Conservation (phyloP, 2,329 filamentous ascomycete genomes). For the Davidsoniella virescens region DNA sequence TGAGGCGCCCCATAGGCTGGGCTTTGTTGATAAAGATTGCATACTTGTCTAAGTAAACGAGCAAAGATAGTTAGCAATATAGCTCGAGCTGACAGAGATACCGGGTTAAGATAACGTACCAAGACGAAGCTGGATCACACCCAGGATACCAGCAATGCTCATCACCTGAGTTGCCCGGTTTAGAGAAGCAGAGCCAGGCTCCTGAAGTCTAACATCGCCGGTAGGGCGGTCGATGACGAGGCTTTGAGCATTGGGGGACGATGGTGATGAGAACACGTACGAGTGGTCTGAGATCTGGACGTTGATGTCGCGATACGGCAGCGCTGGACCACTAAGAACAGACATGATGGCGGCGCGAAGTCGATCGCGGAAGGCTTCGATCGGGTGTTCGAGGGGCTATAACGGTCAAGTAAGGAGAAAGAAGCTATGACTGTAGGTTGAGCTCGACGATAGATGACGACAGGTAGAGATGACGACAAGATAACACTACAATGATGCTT, state of each 20-base stretch:
- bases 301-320: slow-evolving; percentile 92
- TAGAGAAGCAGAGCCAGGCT: slow-evolving; percentile 57
- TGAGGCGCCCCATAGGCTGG: slow-evolving; percentile 74
- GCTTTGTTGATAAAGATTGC: slow-evolving; percentile 92
- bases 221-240: slow-evolving; percentile 83
- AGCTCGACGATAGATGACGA: not conserved
- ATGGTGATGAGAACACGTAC: slow-evolving; percentile 94
- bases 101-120: slow-evolving; percentile 36
- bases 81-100: not conserved
- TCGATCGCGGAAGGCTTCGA: not conserved
- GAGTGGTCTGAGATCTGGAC: slow-evolving; percentile 80
- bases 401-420: not conserved
- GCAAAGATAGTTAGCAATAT: not conserved
- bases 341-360: slow-evolving; percentile 20
- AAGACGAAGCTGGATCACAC: slow-evolving; percentile 81
- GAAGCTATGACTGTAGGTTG: not conserved
- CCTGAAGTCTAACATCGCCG: slow-evolving; percentile 72
- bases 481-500: too few species aligned
- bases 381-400: not conserved
- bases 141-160: slow-evolving; percentile 87
- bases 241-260: slow-evolving; percentile 73
- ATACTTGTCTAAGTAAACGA: slow-evolving; percentile 56
- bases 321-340: slow-evolving; percentile 22
- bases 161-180: slow-evolving; percentile 62
- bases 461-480: not conserved